Base-by-base conservation (phyloP, 2,329 filamentous ascomycete species). In the Aaosphaeria pasadenensis region DNA sequence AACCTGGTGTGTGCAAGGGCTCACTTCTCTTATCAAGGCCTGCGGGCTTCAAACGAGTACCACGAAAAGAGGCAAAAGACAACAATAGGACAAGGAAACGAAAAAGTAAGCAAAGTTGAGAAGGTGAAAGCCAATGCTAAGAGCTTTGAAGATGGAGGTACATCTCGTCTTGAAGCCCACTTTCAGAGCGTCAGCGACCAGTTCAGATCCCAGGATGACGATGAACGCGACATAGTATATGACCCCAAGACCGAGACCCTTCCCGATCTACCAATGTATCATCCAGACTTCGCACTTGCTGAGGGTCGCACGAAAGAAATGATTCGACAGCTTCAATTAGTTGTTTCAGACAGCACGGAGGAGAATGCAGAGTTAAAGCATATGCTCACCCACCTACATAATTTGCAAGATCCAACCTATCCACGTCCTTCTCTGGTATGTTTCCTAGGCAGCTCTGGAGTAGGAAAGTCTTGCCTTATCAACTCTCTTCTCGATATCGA, bases 371-470 rank as follows among this genome's bases (percentile, higher is more conserved):
- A 49, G 24, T 30, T 36, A 6, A 36, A 13, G 24, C 30, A 52
- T 42, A 17, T 52, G 7, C n/a, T 41, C 11, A 13, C 35, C 2
- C 39, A 57, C 39, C 33, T 48, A 4, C 29, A 42, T 4, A 32
- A 43, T 3, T 29, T 38, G 11, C 11, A 24, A 1, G 24, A 41
- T 4, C 47, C 52, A 7, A 3, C 17, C 0, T 54, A 55, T 28
- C 44, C 48, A 11, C 11, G 41, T 7, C 35, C 43, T 0, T 30
- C 56, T 4, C 49, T 47, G 0, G 42, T 60, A 4, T 52, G 51
- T 32, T 42, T 60, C 1, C 35, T 51, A n/a, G 56, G 58, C 13
- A 55, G 57, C 29, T 50, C 54, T 36, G 56, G 56, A 11, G 42
- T 45, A 11, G 58, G 55, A 11, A 60, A 60, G 33, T 60, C 58